Base-by-base conservation (phyloP, 257 asterid genomes). In the Penstemon barbatus region DNA sequence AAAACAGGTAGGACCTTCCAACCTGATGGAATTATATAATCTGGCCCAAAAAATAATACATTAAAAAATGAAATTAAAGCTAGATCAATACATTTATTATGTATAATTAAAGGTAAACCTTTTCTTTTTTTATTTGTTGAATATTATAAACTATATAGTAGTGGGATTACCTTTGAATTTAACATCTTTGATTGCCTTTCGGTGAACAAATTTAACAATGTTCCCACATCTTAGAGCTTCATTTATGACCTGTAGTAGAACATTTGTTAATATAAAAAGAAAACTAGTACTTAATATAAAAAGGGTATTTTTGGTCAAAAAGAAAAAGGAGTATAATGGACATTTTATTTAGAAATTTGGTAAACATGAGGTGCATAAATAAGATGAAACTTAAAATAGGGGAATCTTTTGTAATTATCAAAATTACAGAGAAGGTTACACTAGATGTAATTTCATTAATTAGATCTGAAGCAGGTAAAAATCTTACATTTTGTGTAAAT, bases 1-100 rank as follows among this genome's bases (percentile, higher is more conserved):
- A 88, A 84, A 46, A 88, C 79, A 4, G 96, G 93, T 78, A 88
- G 86, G 80, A 88, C 96, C 89, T 86, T 84, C 96, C 96, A 88
- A 19, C 96, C 96, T 5, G 89, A 81, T 68, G 96, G 96, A 74
- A 88, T 88, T 54, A 84, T 75, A 76, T 82, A 84, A 76, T 75
- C 96, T 88, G 73, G 36, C 62, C 59, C 33, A 25, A 67, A 65
- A 52, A 43, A 41, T 48, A 77, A 52, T 4, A 45, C n/a, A 11
- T 0, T 37, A 48, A 6, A 60, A 64, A 63, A 60, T 25, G 1
- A 25, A 25, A 60, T 25, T 25, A 25, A 25, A 25, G 45, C 55
- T 63, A 42, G 38, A 8, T 64, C 77, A 50, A 73, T 60, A 13
- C 65, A 39, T 66, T 19, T 68, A 78, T 82, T 83, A 76, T 74